Percentiles rank a stretch among this genome's conserved stretches.
Evolutionary conservation across 2,329 filamentous ascomycete species (phyloP).

Genomic region (Bipolaris cookei): DNA sequence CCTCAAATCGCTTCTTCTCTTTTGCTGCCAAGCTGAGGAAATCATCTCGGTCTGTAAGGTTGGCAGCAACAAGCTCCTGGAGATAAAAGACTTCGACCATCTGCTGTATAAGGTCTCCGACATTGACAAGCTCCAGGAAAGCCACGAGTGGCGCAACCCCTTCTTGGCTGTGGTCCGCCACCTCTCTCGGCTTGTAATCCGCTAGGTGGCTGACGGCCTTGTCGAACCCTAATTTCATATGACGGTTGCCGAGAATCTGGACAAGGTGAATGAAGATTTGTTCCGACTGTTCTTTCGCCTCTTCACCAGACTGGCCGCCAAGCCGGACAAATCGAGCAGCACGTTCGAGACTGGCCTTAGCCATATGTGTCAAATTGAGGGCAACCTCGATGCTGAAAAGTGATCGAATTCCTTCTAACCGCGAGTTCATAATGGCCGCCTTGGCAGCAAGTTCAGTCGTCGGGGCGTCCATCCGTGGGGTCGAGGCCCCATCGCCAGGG

Average conservation of each 20-base stretch:
- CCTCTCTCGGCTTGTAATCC: slow-evolving; percentile 86
- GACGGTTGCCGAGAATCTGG: slow-evolving; percentile 80
- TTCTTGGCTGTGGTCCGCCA: slow-evolving; percentile 70
- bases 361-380: slow-evolving; percentile 83
- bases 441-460: slow-evolving; percentile 94
- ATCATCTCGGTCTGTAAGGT: slow-evolving; percentile 89
- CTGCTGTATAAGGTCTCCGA: slow-evolving; percentile 95
- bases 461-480: slow-evolving; percentile 67
- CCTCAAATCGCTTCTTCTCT: slow-evolving; percentile 98
- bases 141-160: slow-evolving; percentile 91
- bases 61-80: slow-evolving; percentile 83
- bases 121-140: slow-evolving; percentile 96
- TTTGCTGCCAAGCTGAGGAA: slow-evolving; percentile 90
- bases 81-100: slow-evolving; percentile 99
- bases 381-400: slow-evolving; percentile 97
- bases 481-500: slow-evolving; percentile 44
- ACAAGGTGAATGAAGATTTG: slow-evolving; percentile 86
- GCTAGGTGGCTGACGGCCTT: slow-evolving; percentile 90
- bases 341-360: slow-evolving; percentile 85
- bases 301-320: slow-evolving; percentile 78
- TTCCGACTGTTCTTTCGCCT: slow-evolving; percentile 87
- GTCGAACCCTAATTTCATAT: slow-evolving; percentile 92
- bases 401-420: slow-evolving; percentile 91
- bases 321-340: slow-evolving; percentile 82
- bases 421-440: slow-evolving; percentile 94